Base-by-base conservation (phyloP, 805 yeast species). In the Nakazawaea ambrosiae region DNA sequence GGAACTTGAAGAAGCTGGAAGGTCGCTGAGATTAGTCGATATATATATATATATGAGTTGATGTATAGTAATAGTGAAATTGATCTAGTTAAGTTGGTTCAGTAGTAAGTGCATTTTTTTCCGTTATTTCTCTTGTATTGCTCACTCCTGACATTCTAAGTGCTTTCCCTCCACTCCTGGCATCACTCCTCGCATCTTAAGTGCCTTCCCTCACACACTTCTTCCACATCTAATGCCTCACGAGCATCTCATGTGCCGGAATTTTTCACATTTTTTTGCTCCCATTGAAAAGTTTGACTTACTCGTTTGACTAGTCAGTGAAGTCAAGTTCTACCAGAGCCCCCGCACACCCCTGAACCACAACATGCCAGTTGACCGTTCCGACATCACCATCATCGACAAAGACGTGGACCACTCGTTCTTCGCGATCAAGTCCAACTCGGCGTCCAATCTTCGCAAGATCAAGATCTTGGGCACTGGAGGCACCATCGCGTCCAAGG, bases 401-500 rank as follows among this genome's bases (percentile, higher is more conserved):
- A 15, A 14, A 6, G 36, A 37, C 18, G 12, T 32, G 36, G 42
- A 33, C 19, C 42, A 39, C 16, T 28, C 37, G n/a, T 19, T 28
- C 10, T 39, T 39, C 28, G 12, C 17, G 11, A 39, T 39, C 35
- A 39, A 26, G 25, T 43, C 46, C 5, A 15, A 24, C 5, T 20
- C 37, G 12, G 14, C 36, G 4, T 11, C 24, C 12, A 35, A 37
- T 29, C 34, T 42, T 6, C 65, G 61, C 12, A 47, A 48, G 7
- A 55, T 73, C 40, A 73, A 71, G 46, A 69, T 73, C 35, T 54
- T 72, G 26, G 80, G 75, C 7, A 73, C 78, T 7, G 80, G 80
- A 36, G 80, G 80, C 32, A 73, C 80, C 5, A 73, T 73, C 45
- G 78, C 78, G 1, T 70, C 78, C 3, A 70, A 69, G 45, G 78